Evolutionary conservation across 805 yeast species (phyloP).

Genomic region (Clavispora santaluciae): DNA sequence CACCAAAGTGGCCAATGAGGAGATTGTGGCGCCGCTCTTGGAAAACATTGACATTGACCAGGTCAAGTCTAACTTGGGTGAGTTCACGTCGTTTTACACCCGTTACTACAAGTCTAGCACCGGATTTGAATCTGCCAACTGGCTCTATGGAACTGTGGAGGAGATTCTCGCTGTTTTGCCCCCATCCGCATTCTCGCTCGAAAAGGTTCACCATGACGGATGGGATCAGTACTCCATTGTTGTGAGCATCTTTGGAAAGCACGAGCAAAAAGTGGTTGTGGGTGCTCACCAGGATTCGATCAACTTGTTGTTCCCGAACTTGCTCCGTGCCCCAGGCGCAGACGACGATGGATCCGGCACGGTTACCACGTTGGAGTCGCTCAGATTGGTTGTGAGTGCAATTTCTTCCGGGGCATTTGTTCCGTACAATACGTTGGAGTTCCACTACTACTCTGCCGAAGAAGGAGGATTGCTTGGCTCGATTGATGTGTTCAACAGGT

Average conservation of each 20-base stretch:
- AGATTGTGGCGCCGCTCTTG: conserved; percentile 39
- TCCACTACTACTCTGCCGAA: conserved; percentile 94
- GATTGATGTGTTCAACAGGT: conserved; percentile 62
- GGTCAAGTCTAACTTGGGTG: conserved; percentile 51
- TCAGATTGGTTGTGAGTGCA: conserved; percentile 51
- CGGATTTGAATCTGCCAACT: conserved; percentile 68
- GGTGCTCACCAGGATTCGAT: conserved; percentile 91
- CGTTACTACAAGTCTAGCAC: conserved; percentile 69
- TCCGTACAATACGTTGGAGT: conserved; percentile 75
- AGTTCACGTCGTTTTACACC: conserved; percentile 65
- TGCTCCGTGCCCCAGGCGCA: conserved; percentile 84
- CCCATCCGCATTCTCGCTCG: conserved; percentile 29
- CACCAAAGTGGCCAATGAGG: conserved; percentile 25
- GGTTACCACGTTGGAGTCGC: conserved; percentile 68
- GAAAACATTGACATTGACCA: conserved; percentile 40
- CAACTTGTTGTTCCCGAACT: conserved; percentile 64
- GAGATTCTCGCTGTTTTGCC: conserved; percentile 26
- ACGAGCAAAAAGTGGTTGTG: conserved; percentile 55
- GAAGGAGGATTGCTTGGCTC: conserved; percentile 91
- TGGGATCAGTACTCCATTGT: conserved; percentile 81
- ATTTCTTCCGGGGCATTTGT: conserved; percentile 31
- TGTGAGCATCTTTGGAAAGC: conserved; percentile 53
- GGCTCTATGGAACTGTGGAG: conserved; percentile 55
- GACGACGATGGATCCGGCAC: conserved; percentile 94
- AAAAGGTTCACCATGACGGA: conserved; percentile 52